A percentile compares a stretch with the other conserved stretches of the same genome.
Conservation (phyloP, 352 stramenopile genomes). For the Phytophthora capsici region DNA sequence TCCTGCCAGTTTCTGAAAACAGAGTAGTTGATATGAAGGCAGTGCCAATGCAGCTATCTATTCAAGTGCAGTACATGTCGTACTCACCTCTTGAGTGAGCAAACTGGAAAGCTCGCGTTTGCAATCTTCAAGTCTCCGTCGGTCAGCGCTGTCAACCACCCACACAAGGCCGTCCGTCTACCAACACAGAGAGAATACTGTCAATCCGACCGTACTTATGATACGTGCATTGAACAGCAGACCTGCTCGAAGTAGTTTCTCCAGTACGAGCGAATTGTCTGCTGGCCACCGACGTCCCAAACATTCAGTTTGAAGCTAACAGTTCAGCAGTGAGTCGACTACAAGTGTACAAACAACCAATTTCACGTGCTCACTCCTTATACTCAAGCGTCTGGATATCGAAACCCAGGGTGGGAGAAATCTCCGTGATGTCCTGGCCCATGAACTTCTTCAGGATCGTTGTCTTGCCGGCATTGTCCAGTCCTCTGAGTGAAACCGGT, state of each 20-base stretch:
- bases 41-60: no score
- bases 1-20: conserved; percentile 94
- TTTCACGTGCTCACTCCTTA: conserved; percentile 65
- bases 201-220: not conserved
- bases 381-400: conserved; percentile 99
- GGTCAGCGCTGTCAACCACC: conserved; percentile 98
- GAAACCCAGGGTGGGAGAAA: conserved; percentile 98
- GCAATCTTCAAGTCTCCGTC: conserved; percentile 94
- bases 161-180: conserved; percentile 99
- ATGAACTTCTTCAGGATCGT: conserved; percentile 99
- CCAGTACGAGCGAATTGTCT: conserved; percentile 99
- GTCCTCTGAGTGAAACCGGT: conserved; percentile 60
- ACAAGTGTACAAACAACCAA: not conserved
- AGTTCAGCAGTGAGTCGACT: conserved; percentile 2
- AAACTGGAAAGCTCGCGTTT: conserved; percentile 90
- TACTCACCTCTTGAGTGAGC: conserved; percentile 84
- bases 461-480: conserved; percentile 99
- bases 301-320: conserved; percentile 98
- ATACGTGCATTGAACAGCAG: not conserved
- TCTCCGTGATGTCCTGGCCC: conserved; percentile 96
- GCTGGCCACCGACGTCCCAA: conserved; percentile 99
- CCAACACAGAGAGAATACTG: not conserved
- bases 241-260: conserved; percentile 99
- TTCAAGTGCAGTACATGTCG: no score
- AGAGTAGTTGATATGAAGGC: conserved; percentile 1